Base-by-base conservation (phyloP, 495 filamentous ascomycete species). In the Aeminium ludgeri region DNA sequence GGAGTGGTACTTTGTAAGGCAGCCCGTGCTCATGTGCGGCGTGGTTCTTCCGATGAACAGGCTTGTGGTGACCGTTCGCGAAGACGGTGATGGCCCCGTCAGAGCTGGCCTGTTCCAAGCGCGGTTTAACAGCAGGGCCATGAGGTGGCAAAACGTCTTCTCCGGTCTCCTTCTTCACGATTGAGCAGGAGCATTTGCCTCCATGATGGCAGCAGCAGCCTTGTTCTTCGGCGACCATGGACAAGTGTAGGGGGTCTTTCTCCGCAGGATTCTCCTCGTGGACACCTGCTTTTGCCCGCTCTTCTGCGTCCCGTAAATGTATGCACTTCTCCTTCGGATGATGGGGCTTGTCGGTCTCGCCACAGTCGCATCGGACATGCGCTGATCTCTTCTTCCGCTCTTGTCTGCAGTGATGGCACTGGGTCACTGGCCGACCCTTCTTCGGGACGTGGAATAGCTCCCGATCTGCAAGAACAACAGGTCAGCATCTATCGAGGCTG, bases 311-410 rank as follows among this genome's bases (percentile, higher is more conserved):
- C 20, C 50, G 49, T 16, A 53, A 38, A 53, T 84, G 74, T 49
- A 69, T 65, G 62, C 80, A 84, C 59, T 68, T 58, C 37, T 67
- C 65, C 56, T 73, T 69, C 35, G 56, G 59, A 69, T 83, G 67
- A 30, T 67, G 75, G 55, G 65, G 71, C 73, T 87, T 92, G n/a
- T 51, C 48, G 12, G 32, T 20, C 61, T 89, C 86, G 59, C 85
- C 86, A 64, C 89, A 99, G 59, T 95, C 87, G 68, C 89, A 99
- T 65, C 86, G 87, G 52, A 86, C 74, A 64, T 99, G 89, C 45
- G 86, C 80, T 48, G 89, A 79, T 48, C 91, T 83, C 60, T 86
- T 89, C 71, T 96, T 96, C 72, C 89, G 86, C 67, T 92, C 81
- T 50, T 79, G 73, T 62, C 89, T 86, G 63, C 89, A 99, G 66